Evolutionary conservation across 495 filamentous ascomycete species (phyloP).

Genomic region (Lichenothelia convexa): DNA sequence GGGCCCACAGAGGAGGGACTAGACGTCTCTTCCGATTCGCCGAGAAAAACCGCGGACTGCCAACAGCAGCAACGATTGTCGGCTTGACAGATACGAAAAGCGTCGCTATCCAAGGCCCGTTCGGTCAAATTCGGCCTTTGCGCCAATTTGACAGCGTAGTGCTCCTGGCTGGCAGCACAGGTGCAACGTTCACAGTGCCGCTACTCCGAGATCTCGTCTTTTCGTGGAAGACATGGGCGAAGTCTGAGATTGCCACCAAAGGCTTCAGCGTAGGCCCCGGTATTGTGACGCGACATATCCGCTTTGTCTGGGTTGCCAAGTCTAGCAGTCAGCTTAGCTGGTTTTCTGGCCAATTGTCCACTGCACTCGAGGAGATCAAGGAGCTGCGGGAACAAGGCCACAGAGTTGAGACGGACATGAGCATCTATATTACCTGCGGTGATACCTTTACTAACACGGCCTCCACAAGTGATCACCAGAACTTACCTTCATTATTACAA

Average conservation of each 20-base stretch:
- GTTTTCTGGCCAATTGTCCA: constrained; percentile 43
- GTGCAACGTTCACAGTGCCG: constrained; percentile 36
- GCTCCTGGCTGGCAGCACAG: constrained; percentile 43
- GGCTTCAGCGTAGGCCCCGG: constrained; percentile 17
- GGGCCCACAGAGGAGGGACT: constrained; percentile 55
- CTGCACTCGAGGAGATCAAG: constrained; percentile 34
- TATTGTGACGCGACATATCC: constrained; percentile 42
- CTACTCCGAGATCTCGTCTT: constrained; percentile 32
- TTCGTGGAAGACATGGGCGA: constrained; percentile 18
- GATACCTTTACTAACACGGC: constrained; percentile 15
- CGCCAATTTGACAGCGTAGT: constrained; percentile 39
- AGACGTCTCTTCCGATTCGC: constrained; percentile 45
- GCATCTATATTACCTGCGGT: constrained; percentile 45
- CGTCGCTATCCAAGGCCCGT: constrained; percentile 31
- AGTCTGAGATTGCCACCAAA: constrained; percentile 2
- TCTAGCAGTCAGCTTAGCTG: constrained; percentile 48
- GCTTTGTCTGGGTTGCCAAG: constrained; percentile 59
- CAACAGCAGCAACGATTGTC: constrained; percentile 31
- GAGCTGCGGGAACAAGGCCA: constrained; percentile 14
- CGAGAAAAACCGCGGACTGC: constrained; percentile 24
- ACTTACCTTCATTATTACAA: constrained; percentile 5
- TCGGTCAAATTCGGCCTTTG: constrained; percentile 26
- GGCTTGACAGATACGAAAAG: constrained; percentile 4
- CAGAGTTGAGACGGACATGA: constrained; percentile 31
- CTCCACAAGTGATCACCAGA: constrained; percentile 15